phyloP scores from a whole-genome alignment of 495 filamentous ascomycete genomes.

The Acidiella bohemica region DNA sequence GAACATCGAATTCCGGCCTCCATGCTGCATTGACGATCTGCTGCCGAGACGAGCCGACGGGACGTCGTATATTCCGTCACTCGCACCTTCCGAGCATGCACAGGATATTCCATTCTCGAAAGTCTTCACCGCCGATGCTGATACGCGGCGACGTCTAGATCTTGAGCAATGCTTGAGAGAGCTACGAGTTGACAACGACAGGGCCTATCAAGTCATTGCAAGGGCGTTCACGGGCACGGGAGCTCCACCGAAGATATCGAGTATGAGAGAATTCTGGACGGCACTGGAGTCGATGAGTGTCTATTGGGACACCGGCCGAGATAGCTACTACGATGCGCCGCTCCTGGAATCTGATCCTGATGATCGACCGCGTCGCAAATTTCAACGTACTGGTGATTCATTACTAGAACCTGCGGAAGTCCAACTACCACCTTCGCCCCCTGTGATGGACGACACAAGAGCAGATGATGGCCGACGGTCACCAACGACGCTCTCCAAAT shows the following conservation, averaged over 20 bases:
- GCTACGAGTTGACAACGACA: conserved; percentile 42
- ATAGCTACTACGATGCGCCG: conserved; percentile 34
- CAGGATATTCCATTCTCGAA: too few relatives aligned
- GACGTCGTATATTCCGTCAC: conserved; percentile 32
- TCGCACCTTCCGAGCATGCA: not conserved
- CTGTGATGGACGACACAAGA: not conserved
- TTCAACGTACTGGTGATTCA: too few relatives aligned
- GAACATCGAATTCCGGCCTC: conserved; percentile 35
- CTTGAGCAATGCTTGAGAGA: conserved; percentile 39
- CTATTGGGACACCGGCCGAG: conserved; percentile 50
- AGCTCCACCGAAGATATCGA: conserved; percentile 34
- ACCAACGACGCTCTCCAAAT: not conserved
- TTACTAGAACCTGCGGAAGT: too few relatives aligned
- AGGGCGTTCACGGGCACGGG: conserved; percentile 31
- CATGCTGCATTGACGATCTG: conserved; percentile 31
- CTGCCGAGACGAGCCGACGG: conserved; percentile 35
- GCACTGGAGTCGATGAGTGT: conserved; percentile 44
- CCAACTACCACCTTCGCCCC: too few relatives aligned
- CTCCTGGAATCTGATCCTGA: conserved; percentile 2
- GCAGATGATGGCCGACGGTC: not conserved
- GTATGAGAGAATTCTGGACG: conserved; percentile 47
- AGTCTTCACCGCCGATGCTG: conserved; percentile 2
- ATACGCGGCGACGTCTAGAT: conserved; percentile 34
- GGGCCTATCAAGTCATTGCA: conserved; percentile 40
- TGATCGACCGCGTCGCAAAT: conserved; percentile 10